Conservation (phyloP, 2,329 filamentous ascomycete species). For the Lojkania enalia region DNA sequence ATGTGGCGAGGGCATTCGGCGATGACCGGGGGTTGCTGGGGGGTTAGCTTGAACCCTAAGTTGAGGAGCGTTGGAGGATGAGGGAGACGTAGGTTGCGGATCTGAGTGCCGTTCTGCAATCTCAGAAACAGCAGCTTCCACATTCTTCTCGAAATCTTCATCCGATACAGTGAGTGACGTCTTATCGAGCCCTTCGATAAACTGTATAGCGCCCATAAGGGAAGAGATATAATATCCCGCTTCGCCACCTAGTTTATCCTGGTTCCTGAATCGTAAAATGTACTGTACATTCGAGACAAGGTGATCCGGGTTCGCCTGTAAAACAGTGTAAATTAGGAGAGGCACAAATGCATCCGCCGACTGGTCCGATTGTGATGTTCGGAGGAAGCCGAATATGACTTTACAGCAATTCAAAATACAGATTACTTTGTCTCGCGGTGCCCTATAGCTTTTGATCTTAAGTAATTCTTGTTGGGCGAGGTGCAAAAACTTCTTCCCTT, state of each 20-base stretch:
- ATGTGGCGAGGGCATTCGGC: constrained; percentile 48
- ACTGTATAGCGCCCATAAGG: constrained; percentile 92
- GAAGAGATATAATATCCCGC: constrained; percentile 98
- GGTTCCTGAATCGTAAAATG: constrained; percentile 93
- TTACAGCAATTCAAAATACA: constrained; percentile 99
- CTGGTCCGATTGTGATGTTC: constrained; percentile 89
- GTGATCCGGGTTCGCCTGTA: constrained; percentile 93
- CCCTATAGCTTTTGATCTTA: constrained; percentile 95
- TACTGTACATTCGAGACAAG: constrained; percentile 98
- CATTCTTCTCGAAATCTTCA: constrained; percentile 92
- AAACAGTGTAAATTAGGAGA: constrained; percentile 90
- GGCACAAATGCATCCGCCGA: constrained; percentile 93
- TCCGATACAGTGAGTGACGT: constrained; percentile 92
- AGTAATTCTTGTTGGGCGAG: constrained; percentile 92
- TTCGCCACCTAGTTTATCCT: constrained; percentile 96
- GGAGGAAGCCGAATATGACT: constrained; percentile 93
- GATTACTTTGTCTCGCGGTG: constrained; percentile 97
- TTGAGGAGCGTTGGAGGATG: constrained; percentile 19
- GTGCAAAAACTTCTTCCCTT: constrained; percentile 82
- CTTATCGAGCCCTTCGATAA: constrained; percentile 93
- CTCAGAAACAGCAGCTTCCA: constrained; percentile 93
- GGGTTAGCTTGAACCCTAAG: constrained; percentile 19
- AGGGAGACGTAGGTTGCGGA: constrained; percentile 45
- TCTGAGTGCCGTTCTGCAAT: constrained; percentile 85
- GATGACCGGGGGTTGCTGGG: constrained; percentile 32